Evolutionary conservation across 345 rosid genomes (phyloP).

Genomic region (Rhizophora apiculata): DNA sequence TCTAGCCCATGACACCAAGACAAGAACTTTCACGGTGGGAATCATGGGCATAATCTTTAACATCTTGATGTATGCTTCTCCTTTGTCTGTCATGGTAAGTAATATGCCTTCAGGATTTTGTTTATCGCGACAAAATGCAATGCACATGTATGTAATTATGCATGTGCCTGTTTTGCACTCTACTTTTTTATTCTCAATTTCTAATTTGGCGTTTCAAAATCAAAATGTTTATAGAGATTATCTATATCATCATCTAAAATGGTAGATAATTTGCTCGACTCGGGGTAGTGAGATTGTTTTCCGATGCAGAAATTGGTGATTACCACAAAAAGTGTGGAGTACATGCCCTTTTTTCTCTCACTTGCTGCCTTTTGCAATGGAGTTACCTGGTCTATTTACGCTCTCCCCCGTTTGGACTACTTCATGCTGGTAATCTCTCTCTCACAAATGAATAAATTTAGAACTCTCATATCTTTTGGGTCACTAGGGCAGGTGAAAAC

Average conservation of each 20-base stretch:
- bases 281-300: neutral
- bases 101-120: neutral
- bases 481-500: no score
- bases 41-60: slow-evolving; percentile 58
- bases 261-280: no score
- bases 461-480: no score
- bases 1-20: slow-evolving; percentile 38
- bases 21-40: slow-evolving; percentile 55
- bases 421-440: slow-evolving; percentile 54
- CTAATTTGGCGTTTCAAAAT: no score
- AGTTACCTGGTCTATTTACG: slow-evolving; percentile 62
- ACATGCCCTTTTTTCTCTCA: slow-evolving; percentile 79
- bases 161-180: no score
- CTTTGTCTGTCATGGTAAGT: slow-evolving; percentile 76
- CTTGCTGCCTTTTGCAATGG: slow-evolving; percentile 64
- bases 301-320: slow-evolving; percentile 72
- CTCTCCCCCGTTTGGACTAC: slow-evolving; percentile 64
- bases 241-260: no score
- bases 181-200: no score
- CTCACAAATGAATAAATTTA: no score
- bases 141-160: no score
- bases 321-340: slow-evolving; percentile 77
- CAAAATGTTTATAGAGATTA: no score
- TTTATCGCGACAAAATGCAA: no score
- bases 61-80: slow-evolving; percentile 84